phyloP scores from a whole-genome alignment of 495 filamentous ascomycete genomes.

The Zalerion maritima region DNA sequence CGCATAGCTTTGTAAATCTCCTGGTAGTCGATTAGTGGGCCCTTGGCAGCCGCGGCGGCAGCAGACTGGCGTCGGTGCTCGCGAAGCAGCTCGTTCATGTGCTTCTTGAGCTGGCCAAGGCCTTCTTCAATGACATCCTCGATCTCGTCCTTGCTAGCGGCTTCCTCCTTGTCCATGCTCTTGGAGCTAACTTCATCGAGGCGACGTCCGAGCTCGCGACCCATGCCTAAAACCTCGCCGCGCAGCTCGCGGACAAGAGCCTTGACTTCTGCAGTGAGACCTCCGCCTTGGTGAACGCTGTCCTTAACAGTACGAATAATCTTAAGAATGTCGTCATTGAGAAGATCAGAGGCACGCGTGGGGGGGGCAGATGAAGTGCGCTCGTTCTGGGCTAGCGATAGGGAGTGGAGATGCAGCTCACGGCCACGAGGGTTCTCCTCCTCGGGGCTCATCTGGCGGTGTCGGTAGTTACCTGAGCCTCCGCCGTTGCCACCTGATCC shows the following conservation, averaged over 20 bases:
- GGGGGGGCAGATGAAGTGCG: slow-evolving; percentile 12
- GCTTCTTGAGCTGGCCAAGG: slow-evolving; percentile 62
- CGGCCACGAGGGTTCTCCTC: slow-evolving; percentile 20
- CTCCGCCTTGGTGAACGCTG: slow-evolving; percentile 70
- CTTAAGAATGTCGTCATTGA: slow-evolving; percentile 59
- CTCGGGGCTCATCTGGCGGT: slow-evolving; percentile 32
- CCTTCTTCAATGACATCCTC: slow-evolving; percentile 63
- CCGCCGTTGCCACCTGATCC: slow-evolving; percentile 18
- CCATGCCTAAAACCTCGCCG: slow-evolving; percentile 89
- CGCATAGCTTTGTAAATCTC: slow-evolving; percentile 72
- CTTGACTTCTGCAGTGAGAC: slow-evolving; percentile 81
- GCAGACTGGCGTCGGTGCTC: slow-evolving; percentile 56
- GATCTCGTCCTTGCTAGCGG: slow-evolving; percentile 52
- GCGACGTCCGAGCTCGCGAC: slow-evolving; percentile 68
- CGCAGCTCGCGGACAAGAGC: slow-evolving; percentile 74
- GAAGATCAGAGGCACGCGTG: slow-evolving; percentile 21
- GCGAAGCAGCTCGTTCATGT: slow-evolving; percentile 60
- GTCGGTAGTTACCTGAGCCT: slow-evolving; percentile 8
- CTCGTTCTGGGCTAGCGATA: too few relatives aligned
- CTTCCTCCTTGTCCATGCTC: slow-evolving; percentile 32
- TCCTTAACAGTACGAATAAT: slow-evolving; percentile 73
- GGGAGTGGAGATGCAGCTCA: too few relatives aligned
- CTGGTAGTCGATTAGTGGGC: slow-evolving; percentile 43
- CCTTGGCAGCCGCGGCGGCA: slow-evolving; percentile 20
- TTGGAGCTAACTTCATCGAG: slow-evolving; percentile 50